These are phyloP conservation scores for Populus hybrid DNA, from an alignment of 441 rosid species.

Conservation along the genomic window DNA sequence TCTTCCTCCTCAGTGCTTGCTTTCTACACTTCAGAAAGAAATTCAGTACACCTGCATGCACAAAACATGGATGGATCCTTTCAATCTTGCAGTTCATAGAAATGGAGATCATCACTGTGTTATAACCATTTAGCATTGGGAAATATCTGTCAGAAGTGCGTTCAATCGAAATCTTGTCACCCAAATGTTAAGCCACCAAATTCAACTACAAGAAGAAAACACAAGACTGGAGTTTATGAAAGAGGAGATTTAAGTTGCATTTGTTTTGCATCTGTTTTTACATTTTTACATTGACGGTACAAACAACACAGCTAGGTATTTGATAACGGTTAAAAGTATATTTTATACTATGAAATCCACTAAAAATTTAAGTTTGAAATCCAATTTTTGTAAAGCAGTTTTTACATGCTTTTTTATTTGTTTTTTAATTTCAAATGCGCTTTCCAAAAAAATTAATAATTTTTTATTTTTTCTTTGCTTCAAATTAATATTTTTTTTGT, in stretches of 20 bases:
- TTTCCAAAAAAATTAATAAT: too few species aligned
- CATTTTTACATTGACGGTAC: too few species aligned
- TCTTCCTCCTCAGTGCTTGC: conserved; percentile 3
- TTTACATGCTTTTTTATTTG: too few species aligned
- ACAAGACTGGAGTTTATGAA: neutral
- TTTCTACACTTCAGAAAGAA: conserved; percentile 6
- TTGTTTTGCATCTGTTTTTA: too few species aligned
- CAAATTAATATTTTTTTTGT: too few species aligned
- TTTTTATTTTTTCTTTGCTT: too few species aligned
- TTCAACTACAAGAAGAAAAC: neutral
- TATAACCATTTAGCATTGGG: neutral
- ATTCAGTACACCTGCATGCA: conserved; percentile 20
- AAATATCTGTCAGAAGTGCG: neutral
- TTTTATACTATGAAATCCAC: too few species aligned
- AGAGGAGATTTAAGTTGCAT: neutral
- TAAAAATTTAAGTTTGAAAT: too few species aligned
- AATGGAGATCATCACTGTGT: neutral
- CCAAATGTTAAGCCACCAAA: neutral
- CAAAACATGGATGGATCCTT: neutral
- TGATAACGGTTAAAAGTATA: too few species aligned
- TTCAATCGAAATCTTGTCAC: neutral
- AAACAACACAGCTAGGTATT: too few species aligned
- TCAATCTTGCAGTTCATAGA: neutral
- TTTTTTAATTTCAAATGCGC: too few species aligned
- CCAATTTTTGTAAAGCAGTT: too few species aligned